phyloP scores from a whole-genome alignment of 345 rosid species.

The Pugionium dolabratum region DNA sequence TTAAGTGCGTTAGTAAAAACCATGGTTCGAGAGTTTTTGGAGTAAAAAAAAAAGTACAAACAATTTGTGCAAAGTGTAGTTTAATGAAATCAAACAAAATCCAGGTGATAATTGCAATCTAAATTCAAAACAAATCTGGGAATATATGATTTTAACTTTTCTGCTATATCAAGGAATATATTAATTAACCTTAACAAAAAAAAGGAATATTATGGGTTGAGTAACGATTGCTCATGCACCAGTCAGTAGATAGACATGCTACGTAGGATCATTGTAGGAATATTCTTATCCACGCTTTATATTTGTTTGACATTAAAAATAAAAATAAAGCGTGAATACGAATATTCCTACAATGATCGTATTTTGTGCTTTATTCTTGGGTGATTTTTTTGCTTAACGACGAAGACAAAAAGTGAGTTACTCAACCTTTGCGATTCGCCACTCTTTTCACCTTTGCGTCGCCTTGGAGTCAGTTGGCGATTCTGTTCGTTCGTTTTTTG shows the following conservation, averaged over 20 bases:
- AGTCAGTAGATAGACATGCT: conserved; percentile 17
- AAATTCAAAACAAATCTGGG: conserved; percentile 12
- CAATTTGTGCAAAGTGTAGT: not conserved
- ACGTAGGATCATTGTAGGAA: conserved; percentile 33
- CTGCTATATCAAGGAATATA: not conserved
- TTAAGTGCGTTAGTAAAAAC: too few relatives aligned
- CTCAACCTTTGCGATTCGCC: not conserved
- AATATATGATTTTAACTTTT: not conserved
- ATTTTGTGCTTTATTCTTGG: not conserved
- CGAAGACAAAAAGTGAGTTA: not conserved
- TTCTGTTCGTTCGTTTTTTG: not conserved
- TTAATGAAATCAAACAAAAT: not conserved
- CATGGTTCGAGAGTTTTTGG: too few relatives aligned
- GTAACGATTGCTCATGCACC: conserved; percentile 33
- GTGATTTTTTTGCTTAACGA: conserved; percentile 18
- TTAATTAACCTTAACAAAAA: too few relatives aligned
- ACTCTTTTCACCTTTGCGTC: conserved; percentile 32
- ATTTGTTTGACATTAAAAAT: too few relatives aligned
- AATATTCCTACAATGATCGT: too few relatives aligned
- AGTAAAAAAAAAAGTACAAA: too few relatives aligned
- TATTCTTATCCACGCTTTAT: conserved; percentile 24
- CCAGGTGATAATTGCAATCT: conserved; percentile 3
- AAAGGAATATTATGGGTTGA: conserved; percentile 13
- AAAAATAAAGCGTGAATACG: too few relatives aligned
- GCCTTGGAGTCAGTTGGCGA: conserved; percentile 28